Evolutionary conservation across 2,329 filamentous ascomycete species (phyloP).

Genomic region (Colletotrichum karsti): DNA sequence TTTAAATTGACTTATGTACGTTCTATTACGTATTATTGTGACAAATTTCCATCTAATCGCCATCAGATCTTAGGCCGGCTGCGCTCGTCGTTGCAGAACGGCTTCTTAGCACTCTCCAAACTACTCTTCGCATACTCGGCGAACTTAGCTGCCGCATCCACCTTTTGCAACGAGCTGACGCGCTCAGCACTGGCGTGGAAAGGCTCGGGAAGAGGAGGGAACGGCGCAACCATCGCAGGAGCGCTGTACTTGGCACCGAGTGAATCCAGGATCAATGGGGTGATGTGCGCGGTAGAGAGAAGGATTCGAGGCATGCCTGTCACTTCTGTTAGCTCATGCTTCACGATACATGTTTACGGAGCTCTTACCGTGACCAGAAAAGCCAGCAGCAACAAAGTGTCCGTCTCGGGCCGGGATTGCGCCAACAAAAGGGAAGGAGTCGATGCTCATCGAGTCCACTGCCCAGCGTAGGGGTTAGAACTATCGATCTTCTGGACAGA

Average conservation of each 20-base stretch:
- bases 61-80: background rate
- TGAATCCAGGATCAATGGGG: background rate
- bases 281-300: background rate
- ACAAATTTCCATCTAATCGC: no score
- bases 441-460: constrained; percentile 4
- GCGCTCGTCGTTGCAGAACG: background rate
- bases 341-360: no score
- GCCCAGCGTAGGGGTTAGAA: background rate
- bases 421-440: background rate
- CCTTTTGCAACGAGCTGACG: background rate
- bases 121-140: background rate
- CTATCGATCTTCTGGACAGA: rapidly evolving
- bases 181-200: background rate
- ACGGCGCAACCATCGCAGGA: background rate
- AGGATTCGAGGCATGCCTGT: constrained; percentile 1
- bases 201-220: background rate
- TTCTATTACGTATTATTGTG: no score
- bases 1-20: background rate
- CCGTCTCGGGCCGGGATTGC: background rate
- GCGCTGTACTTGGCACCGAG: background rate
- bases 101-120: background rate
- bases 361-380: background rate
- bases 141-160: background rate
- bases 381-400: background rate
- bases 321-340: background rate